Base-by-base conservation (phyloP, 202 grass and related monocot species). In the Brachypodium distachyon region DNA sequence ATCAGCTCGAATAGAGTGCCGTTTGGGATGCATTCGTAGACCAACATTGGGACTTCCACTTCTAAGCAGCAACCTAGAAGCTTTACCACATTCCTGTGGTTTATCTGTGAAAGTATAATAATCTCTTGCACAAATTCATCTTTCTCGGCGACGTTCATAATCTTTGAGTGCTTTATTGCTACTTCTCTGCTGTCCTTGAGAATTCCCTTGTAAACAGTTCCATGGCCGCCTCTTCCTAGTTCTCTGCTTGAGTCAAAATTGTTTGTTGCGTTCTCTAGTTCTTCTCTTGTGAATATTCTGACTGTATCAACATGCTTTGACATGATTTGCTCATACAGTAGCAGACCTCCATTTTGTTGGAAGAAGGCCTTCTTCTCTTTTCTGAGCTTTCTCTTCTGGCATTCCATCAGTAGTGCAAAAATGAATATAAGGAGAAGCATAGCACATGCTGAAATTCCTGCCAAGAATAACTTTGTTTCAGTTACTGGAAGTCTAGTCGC, bases 61-160 rank as follows among this genome's bases (percentile, higher is more conserved):
- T 86, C 84, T 69, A 87, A 48, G 77, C 84, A 87, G 65, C 84
- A 86, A 6, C 84, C 84, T n/a, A 72, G 71, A 47, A 87, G 84
- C 65, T 25, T 87, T 14, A 87, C 84, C 55, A 87, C 78, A 56
- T 71, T 87, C 48, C 48, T 87, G 14, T 87, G 78, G 64, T 82
- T 87, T 66, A 87, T 82, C 53, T 87, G 72, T 46, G 72, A 87
- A 82, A 87, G 84, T 77, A 87, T 86, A 27, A 82, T 29, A 37
- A 81, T 87, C 14, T 87, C 78, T 48, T 76, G 61, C 7, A 58
- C 76, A 67, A 80, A 85, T 47, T 79, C 67, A 64, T 85, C 76
- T 79, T 85, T 85, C 22, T 85, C 39, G 43, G 34, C 39, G 48
- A 73, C 73, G 76, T 79, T 85, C 67, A 79, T 85, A 55, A 79